A percentile compares a stretch with the other conserved stretches of the same genome.
phyloP scores from a whole-genome alignment of 176 grass and related monocot genomes.

The Elymus sibiricus region DNA sequence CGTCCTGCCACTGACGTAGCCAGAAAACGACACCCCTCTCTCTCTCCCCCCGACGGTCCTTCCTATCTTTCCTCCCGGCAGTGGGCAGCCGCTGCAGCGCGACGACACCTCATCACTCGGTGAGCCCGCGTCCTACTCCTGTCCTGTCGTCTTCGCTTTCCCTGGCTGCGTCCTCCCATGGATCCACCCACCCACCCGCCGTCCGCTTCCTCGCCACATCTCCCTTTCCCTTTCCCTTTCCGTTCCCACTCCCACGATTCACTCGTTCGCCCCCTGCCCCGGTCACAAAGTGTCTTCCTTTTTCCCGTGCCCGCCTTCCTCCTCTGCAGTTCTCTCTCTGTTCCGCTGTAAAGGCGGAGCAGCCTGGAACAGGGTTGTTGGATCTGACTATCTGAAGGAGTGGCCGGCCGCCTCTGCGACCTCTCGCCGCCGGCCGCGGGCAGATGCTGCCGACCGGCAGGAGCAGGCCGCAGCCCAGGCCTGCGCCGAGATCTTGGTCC shows the following conservation, averaged over 20 bases:
- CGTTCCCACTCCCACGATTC: neutral
- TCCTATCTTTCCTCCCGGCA: neutral
- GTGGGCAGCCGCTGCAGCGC: neutral
- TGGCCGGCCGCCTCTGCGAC: neutral
- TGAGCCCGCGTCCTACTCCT: neutral
- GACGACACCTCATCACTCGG: neutral
- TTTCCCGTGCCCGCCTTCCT: neutral
- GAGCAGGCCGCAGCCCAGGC: constrained; percentile 72
- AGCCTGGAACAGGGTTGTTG: constrained; percentile 4
- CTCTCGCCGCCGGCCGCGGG: neutral
- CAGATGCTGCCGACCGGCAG: constrained; percentile 67
- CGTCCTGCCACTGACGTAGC: too few species aligned
- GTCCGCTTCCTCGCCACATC: neutral
- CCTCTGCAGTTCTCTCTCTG: neutral
- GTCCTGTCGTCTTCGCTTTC: neutral
- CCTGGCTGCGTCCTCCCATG: neutral
- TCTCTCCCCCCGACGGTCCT: neutral
- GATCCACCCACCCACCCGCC: too few species aligned
- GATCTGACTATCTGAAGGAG: neutral
- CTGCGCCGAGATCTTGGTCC: constrained; percentile 68
- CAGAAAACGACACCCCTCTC: neutral
- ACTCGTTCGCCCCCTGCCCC: neutral
- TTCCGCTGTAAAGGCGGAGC: constrained; percentile 14
- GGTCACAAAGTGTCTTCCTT: neutral
- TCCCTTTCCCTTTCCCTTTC: neutral